phyloP scores from a whole-genome alignment of 257 asterid species.

The Nicotiana undulata region DNA sequence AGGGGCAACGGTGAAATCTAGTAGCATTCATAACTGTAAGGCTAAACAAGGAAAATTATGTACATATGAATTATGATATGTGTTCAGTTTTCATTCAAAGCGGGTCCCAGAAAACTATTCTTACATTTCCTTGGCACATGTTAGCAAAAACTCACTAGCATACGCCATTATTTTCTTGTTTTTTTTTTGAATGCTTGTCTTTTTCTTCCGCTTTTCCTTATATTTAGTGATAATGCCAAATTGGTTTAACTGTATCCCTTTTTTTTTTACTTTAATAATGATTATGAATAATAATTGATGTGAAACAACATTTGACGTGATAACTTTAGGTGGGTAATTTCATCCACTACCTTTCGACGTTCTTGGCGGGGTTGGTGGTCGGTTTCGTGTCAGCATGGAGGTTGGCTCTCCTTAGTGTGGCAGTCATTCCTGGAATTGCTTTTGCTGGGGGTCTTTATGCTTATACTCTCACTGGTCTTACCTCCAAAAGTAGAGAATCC shows the following conservation, averaged over 20 bases:
- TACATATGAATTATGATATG: constrained; percentile 6
- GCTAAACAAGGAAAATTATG: constrained; percentile 21
- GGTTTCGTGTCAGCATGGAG: constrained; percentile 98
- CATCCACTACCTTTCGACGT: constrained; percentile 93
- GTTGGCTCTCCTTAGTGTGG: constrained; percentile 93
- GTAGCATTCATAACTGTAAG: constrained; percentile 11
- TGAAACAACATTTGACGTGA: not conserved
- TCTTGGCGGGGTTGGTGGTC: constrained; percentile 97
- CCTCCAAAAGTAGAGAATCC: constrained; percentile 94
- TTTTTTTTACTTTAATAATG: not conserved
- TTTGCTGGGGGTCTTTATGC: constrained; percentile 97
- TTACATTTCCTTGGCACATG: constrained; percentile 16
- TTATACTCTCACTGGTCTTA: constrained; percentile 86
- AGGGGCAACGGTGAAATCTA: constrained; percentile 32
- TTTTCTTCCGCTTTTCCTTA: not conserved
- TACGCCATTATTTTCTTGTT: constrained; percentile 5
- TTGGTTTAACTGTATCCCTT: not conserved
- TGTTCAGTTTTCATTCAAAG: constrained; percentile 14
- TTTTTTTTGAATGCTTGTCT: not conserved
- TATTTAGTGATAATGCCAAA: not conserved
- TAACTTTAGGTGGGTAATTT: constrained; percentile 80
- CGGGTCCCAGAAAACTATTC: constrained; percentile 18
- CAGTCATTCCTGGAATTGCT: constrained; percentile 95
- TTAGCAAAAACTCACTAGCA: constrained; percentile 14
- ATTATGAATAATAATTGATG: not conserved